phyloP scores from a whole-genome alignment of 345 rosid species.

The Camelina sativa region DNA sequence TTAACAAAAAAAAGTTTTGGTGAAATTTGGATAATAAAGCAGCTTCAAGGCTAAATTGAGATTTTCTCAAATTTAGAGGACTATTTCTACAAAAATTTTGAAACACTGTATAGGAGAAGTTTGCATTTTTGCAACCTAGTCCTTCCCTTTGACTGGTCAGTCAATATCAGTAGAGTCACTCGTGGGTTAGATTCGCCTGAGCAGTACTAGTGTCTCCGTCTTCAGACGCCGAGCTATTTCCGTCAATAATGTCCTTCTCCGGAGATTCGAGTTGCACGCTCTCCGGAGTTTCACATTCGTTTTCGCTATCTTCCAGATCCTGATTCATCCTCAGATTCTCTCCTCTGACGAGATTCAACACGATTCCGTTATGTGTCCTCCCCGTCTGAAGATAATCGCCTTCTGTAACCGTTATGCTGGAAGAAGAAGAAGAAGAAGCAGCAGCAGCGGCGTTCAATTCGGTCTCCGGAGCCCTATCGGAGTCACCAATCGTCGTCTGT shows the following conservation, averaged over 20 bases:
- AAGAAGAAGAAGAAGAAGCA: conserved; percentile 3
- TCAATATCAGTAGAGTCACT: background rate
- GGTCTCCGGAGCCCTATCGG: conserved; percentile 46
- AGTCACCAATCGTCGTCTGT: background rate
- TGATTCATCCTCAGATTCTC: conserved; percentile 54
- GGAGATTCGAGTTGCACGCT: conserved; percentile 67
- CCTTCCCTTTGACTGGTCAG: conserved; percentile 14
- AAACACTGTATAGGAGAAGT: background rate
- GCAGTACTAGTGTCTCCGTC: conserved; percentile 35
- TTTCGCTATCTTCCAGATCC: conserved; percentile 45
- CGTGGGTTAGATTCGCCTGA: background rate
- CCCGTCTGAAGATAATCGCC: conserved; percentile 90
- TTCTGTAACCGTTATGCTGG: conserved; percentile 71
- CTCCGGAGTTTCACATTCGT: conserved; percentile 56
- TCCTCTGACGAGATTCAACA: conserved; percentile 74
- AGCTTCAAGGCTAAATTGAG: background rate
- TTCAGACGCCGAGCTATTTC: conserved; percentile 70
- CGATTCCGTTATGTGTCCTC: conserved; percentile 65
- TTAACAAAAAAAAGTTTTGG: background rate
- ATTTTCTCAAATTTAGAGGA: background rate
- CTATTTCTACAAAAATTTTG: background rate
- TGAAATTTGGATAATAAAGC: background rate
- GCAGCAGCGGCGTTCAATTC: conserved; percentile 46
- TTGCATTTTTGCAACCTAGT: conserved; percentile 17
- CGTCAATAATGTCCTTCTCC: conserved; percentile 62